phyloP scores from a whole-genome alignment of 1,284 basidiomycete genomes.

The Quambalaria eucalypti region DNA sequence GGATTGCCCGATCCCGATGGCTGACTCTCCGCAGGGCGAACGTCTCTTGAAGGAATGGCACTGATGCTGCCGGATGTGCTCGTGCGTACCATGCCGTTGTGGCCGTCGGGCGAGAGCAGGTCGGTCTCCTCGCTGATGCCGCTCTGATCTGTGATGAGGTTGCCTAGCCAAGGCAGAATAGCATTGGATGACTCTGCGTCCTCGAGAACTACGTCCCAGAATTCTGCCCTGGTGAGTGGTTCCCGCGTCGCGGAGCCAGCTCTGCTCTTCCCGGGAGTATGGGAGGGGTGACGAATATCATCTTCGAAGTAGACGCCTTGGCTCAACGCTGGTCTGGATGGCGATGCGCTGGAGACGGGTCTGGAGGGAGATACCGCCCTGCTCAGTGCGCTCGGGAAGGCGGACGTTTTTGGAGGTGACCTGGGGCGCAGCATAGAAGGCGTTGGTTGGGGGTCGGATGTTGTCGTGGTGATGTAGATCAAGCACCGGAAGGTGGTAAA shows the following conservation, averaged over 20 bases:
- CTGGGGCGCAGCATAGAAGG: no score
- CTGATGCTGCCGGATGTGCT: constrained; percentile 32
- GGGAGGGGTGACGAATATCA: not conserved
- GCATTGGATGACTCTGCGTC: constrained; percentile 4
- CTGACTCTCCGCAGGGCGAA: not conserved
- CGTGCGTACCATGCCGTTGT: constrained; percentile 13
- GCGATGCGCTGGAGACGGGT: no score
- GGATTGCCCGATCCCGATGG: constrained; percentile 8
- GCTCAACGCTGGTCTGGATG: not conserved
- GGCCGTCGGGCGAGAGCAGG: not conserved
- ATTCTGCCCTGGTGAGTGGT: constrained; percentile 15
- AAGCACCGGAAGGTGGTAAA: no score
- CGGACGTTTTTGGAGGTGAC: no score
- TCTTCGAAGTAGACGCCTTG: not conserved
- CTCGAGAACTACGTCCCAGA: constrained; percentile 28
- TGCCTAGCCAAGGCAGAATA: constrained; percentile 26
- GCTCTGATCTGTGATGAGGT: constrained; percentile 22
- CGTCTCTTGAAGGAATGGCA: constrained; percentile 9
- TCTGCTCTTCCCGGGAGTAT: not conserved
- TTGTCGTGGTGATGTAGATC: no score
- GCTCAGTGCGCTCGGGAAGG: no score
- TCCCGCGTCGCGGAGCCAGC: not conserved
- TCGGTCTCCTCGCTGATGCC: constrained; percentile 6
- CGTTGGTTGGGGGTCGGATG: no score
- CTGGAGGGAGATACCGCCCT: no score